These are phyloP conservation scores for Pestalotiopsis sp. DNA, from an alignment of 2,329 filamentous ascomycete species.

Conservation along the genomic window DNA sequence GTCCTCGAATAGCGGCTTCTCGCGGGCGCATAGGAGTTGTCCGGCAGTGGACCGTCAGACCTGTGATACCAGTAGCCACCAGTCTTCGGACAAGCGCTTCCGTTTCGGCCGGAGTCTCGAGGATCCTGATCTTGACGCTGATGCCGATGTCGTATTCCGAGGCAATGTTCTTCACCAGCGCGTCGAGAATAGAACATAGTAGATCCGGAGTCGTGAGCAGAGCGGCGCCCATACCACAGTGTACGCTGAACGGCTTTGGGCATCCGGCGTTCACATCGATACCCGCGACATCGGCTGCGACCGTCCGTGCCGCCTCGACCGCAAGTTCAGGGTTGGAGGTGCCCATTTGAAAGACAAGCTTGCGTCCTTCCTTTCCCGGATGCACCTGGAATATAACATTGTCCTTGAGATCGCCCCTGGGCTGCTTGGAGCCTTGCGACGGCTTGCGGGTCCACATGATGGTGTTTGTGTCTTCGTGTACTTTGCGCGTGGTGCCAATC, in stretches of 20 bases:
- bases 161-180: conserved; percentile 78
- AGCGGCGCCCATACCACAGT: conserved; percentile 93
- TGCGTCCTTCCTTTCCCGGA: conserved; percentile 72
- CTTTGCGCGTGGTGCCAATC: conserved; percentile 79
- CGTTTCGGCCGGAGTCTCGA: conserved; percentile 77
- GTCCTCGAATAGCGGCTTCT: conserved; percentile 82
- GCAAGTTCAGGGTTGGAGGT: conserved; percentile 82
- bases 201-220: conserved; percentile 83
- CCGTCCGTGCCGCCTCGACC: conserved; percentile 79
- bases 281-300: conserved; percentile 85
- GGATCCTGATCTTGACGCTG: conserved; percentile 92
- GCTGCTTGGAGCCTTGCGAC: conserved; percentile 67
- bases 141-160: conserved; percentile 85
- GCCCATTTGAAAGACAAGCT: conserved; percentile 89
- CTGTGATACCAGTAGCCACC: conserved; percentile 86
- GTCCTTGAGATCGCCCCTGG: conserved; percentile 54
- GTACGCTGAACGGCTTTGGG: conserved; percentile 93
- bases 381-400: conserved; percentile 85
- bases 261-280: conserved; percentile 99
- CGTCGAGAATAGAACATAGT: conserved; percentile 79
- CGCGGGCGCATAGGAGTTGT: conserved; percentile 94
- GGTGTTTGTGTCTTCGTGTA: conserved; percentile 76
- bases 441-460: conserved; percentile 83
- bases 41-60: conserved; percentile 91
- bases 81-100: conserved; percentile 76